Conservation (phyloP, 495 filamentous ascomycete species). For the Thozetella sp. region DNA sequence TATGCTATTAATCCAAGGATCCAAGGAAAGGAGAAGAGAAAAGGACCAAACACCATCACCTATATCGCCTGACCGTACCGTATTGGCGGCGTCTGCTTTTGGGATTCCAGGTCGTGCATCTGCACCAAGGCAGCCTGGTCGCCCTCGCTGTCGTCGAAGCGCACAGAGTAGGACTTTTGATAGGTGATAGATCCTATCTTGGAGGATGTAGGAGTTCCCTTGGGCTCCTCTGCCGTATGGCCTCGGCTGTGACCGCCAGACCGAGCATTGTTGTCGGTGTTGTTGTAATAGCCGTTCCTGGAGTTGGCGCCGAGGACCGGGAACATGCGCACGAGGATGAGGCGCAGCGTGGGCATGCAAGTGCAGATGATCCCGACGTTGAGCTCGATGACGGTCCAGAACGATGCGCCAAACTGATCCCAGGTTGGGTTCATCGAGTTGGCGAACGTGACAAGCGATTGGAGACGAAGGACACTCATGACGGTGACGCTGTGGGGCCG, state of each 20-base stretch:
- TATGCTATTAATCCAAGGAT: background rate
- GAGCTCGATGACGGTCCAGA: constrained; percentile 35
- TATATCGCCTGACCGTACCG: constrained; percentile 2
- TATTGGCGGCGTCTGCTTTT: background rate
- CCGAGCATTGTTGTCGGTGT: background rate
- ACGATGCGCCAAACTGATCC: constrained; percentile 25
- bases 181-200: background rate
- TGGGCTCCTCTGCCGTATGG: background rate
- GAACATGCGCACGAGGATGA: constrained; percentile 15
- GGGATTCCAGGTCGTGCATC: background rate
- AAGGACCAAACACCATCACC: background rate
- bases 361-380: constrained; percentile 31
- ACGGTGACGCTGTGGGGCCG: constrained; percentile 13
- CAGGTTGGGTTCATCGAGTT: constrained; percentile 25
- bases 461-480: constrained; percentile 19
- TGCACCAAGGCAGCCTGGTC: background rate
- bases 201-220: background rate
- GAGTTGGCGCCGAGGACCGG: background rate
- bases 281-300: background rate
- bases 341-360: constrained; percentile 31
- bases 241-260: background rate
- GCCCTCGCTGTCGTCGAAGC: background rate
- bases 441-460: constrained; percentile 14
- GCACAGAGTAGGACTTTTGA: background rate
- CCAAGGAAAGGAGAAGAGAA: background rate